Evolutionary conservation across 179 eudicot genomes (phyloP).

Genomic region (Beta lomatogona): DNA sequence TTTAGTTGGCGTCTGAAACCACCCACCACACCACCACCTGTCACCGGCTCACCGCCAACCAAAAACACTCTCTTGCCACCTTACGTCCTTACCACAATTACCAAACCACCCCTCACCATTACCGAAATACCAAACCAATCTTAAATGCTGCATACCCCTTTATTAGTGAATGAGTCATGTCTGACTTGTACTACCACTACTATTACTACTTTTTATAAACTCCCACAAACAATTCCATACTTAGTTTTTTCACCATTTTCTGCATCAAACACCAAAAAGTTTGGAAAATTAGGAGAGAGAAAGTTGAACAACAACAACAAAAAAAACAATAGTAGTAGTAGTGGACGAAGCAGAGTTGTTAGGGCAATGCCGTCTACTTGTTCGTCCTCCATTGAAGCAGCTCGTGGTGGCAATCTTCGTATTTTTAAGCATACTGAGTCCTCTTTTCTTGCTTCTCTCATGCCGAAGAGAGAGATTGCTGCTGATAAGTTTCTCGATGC

Average conservation of each 20-base stretch:
- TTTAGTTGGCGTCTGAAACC: not conserved
- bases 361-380: slow-evolving; percentile 68
- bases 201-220: not conserved
- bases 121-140: not conserved
- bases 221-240: not conserved
- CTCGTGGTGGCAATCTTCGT: slow-evolving; percentile 42
- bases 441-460: slow-evolving; percentile 84
- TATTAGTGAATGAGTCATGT: not conserved
- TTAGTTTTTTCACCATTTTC: not conserved
- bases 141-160: slow-evolving; percentile 20
- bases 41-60: not conserved
- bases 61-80: not conserved
- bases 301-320: not conserved
- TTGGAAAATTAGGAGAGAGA: slow-evolving; percentile 7
- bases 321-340: not conserved
- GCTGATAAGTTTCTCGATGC: slow-evolving; percentile 84
- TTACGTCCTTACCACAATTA: not conserved
- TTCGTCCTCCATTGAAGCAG: slow-evolving; percentile 23
- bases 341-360: not conserved
- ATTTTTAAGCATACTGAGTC: slow-evolving; percentile 63
- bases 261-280: not conserved
- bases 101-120: slow-evolving; percentile 24
- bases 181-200: not conserved
- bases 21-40: slow-evolving; percentile 6
- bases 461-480: slow-evolving; percentile 92